Conservation (phyloP, 495 filamentous ascomycete genomes). For the Chaetomium fimeti region DNA sequence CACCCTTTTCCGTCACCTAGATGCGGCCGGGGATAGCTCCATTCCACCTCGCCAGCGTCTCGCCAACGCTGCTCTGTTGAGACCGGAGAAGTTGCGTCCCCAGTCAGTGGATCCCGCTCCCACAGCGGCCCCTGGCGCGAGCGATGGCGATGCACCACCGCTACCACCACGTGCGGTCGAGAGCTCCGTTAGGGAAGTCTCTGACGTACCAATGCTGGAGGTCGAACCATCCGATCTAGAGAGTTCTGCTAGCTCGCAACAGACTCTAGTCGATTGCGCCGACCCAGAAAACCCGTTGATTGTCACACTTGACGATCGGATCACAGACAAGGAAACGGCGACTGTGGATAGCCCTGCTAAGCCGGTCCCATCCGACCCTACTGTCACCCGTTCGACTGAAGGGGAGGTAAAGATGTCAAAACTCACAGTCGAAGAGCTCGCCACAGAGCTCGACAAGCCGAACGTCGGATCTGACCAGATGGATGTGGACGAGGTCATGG, state of each 20-base stretch:
- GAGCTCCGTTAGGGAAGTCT: constrained; percentile 19
- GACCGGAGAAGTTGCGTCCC: constrained; percentile 28
- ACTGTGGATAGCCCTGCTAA: constrained; percentile 17
- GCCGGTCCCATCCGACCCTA: neutral
- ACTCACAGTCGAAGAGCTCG: constrained; percentile 44
- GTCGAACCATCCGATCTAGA: constrained; percentile 30
- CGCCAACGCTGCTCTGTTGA: constrained; percentile 66
- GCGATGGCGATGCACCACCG: constrained; percentile 25
- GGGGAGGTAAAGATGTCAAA: constrained; percentile 27
- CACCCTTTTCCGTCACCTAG: constrained; percentile 67
- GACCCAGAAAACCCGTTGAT: constrained; percentile 29
- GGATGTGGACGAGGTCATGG: constrained; percentile 94
- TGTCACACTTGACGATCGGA: constrained; percentile 15
- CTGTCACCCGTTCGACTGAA: constrained; percentile 10
- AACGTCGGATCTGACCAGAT: constrained; percentile 60
- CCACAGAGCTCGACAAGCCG: constrained; percentile 43
- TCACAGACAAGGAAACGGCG: constrained; percentile 5
- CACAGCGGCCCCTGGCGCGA: constrained; percentile 7
- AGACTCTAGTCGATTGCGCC: constrained; percentile 40
- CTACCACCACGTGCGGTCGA: constrained; percentile 32
- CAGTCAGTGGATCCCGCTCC: constrained; percentile 9
- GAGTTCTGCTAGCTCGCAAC: constrained; percentile 41
- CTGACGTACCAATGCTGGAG: constrained; percentile 20
- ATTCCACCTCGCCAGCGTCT: constrained; percentile 73
- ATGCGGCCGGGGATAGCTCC: constrained; percentile 54